Percentiles rank a stretch among this genome's conserved stretches.
Conservation (phyloP, 352 stramenopile species). For the Achlya hypogyna region DNA sequence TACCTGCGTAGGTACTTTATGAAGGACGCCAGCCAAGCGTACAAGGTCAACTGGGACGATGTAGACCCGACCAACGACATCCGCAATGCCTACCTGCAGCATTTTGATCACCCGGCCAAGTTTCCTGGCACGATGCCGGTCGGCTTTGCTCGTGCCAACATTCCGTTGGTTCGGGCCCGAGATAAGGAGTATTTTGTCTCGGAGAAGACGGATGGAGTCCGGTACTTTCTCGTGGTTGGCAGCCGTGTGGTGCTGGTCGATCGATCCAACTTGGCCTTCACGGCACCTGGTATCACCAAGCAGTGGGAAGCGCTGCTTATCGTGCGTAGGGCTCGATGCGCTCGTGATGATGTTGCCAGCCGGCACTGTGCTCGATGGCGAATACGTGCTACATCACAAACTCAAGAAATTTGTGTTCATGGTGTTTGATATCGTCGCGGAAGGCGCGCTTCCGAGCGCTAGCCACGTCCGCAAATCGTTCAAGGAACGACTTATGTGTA, state of each 20-base stretch:
- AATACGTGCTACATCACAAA: conserved; percentile 79
- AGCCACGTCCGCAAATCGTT: conserved; percentile 80
- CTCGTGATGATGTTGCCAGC: conserved; percentile 71
- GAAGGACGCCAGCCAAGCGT: conserved; percentile 63
- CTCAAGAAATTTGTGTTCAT: conserved; percentile 84
- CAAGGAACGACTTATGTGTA: conserved; percentile 58
- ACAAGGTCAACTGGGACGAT: conserved; percentile 71
- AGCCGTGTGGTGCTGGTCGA: conserved; percentile 62
- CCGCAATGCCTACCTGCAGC: conserved; percentile 70
- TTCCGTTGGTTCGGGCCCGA: conserved; percentile 54
- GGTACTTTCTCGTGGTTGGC: conserved; percentile 84
- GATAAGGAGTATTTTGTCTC: conserved; percentile 81
- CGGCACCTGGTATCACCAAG: conserved; percentile 37
- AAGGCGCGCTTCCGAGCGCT: conserved; percentile 47
- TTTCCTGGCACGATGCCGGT: conserved; percentile 88
- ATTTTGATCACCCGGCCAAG: conserved; percentile 60
- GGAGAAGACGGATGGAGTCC: conserved; percentile 88
- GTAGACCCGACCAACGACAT: conserved; percentile 48
- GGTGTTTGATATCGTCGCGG: conserved; percentile 85
- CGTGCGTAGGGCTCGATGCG: conserved; percentile 46
- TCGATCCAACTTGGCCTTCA: conserved; percentile 69
- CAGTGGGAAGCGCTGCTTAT: background rate
- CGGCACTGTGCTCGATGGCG: conserved; percentile 84
- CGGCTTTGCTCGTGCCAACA: conserved; percentile 85
- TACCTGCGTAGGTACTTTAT: conserved; percentile 67